Conservation (phyloP, 441 rosid species). For the Macaranga tanarius region DNA sequence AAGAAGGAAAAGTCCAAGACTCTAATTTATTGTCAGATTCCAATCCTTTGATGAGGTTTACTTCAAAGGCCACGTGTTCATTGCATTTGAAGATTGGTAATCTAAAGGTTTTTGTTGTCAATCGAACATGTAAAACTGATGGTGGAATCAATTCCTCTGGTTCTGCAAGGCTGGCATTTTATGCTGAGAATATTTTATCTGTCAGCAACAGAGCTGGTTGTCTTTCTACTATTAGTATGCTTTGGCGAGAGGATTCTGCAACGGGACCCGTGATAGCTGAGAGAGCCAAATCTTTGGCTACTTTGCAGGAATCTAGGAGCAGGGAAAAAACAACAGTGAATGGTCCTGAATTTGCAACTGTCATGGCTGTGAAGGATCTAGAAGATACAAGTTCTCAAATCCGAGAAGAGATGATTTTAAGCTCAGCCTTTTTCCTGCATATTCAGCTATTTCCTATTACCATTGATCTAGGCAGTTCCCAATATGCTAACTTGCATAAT, state of each 20-base stretch:
- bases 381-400: constrained; percentile 55
- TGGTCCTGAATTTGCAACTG: constrained; percentile 75
- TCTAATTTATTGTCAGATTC: constrained; percentile 36
- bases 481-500: constrained; percentile 42
- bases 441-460: constrained; percentile 48
- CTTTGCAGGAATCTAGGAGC: constrained; percentile 52
- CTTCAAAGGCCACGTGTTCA: constrained; percentile 47
- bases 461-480: constrained; percentile 49
- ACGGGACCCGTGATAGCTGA: constrained; percentile 72
- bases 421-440: constrained; percentile 66
- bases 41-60: constrained; percentile 34
- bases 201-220: constrained; percentile 44
- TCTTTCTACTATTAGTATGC: constrained; percentile 63
- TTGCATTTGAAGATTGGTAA: constrained; percentile 56
- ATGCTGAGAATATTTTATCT: constrained; percentile 54
- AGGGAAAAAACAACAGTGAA: constrained; percentile 46
- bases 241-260: constrained; percentile 75
- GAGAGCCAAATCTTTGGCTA: constrained; percentile 77
- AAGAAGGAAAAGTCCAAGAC: constrained; percentile 35
- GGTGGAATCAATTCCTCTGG: constrained; percentile 30
- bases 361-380: constrained; percentile 52
- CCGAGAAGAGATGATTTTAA: constrained; percentile 63
- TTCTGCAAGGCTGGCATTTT: constrained; percentile 38
- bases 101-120: constrained; percentile 62
- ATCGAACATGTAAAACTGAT: constrained; percentile 39